A percentile compares a stretch with the other conserved stretches of the same genome.
phyloP scores from a whole-genome alignment of 768 basidiomycete species.

The Scleroderma bovista region DNA sequence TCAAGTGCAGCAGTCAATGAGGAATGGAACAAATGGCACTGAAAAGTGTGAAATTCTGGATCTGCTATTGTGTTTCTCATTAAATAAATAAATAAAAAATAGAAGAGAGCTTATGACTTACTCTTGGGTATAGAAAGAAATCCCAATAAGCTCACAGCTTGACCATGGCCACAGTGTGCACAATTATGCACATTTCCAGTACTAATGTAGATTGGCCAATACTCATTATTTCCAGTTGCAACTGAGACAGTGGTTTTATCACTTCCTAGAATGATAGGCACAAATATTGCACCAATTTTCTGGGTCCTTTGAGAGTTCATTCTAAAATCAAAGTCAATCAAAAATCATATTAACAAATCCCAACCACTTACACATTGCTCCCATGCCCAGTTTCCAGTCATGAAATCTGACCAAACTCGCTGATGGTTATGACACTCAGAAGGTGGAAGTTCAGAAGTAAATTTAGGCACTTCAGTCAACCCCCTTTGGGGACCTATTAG shows the following conservation, averaged over 20 bases:
- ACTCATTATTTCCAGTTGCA: not conserved
- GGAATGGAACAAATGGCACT: constrained; percentile 7
- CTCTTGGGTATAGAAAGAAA: constrained; percentile 28
- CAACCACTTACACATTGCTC: no score
- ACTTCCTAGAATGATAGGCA: constrained; percentile 30
- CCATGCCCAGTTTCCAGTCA: no score
- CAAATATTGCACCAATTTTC: constrained; percentile 25
- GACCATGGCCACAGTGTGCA: constrained; percentile 12
- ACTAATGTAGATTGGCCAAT: constrained; percentile 14
- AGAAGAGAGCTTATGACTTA: constrained; percentile 2
- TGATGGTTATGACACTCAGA: no score
- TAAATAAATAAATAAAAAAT: not conserved
- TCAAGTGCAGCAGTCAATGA: constrained; percentile 6
- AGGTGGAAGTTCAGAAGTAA: no score
- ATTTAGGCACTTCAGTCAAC: no score
- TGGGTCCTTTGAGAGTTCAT: constrained; percentile 16
- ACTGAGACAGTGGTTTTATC: constrained; percentile 39
- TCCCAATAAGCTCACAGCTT: constrained; percentile 15
- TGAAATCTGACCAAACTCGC: no score
- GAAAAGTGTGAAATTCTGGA: constrained; percentile 21
- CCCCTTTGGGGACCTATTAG: no score
- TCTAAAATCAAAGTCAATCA: constrained; percentile 14
- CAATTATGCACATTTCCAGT: constrained; percentile 13
- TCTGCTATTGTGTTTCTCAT: constrained; percentile 9
- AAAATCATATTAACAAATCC: no score